Evolutionary conservation across 2,329 filamentous ascomycete genomes (phyloP).

Genomic region (Cytospora piceae): DNA sequence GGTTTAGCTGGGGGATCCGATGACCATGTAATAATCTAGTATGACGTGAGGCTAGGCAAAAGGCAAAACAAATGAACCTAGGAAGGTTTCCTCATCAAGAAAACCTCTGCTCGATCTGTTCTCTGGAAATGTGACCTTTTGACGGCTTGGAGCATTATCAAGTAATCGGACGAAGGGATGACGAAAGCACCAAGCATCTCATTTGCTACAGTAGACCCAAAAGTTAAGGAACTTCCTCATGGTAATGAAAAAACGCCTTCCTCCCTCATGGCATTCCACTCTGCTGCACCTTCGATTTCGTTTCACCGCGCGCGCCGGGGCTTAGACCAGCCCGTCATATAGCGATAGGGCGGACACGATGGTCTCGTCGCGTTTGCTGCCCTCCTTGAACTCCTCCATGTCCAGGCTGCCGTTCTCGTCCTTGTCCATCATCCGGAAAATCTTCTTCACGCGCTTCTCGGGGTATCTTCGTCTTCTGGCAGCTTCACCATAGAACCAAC

Average conservation of each 20-base stretch:
- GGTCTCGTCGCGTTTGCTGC: conserved; percentile 97
- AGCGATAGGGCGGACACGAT: conserved; percentile 96
- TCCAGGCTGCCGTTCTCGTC: conserved; percentile 97
- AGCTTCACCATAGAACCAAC: conserved; percentile 99
- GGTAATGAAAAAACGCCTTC: conserved; percentile 11
- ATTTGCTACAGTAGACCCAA: conserved; percentile 25
- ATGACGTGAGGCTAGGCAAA: conserved; percentile 20
- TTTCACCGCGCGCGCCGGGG: background rate
- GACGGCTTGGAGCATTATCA: background rate
- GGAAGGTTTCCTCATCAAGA: too few species aligned
- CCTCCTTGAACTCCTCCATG: conserved; percentile 98
- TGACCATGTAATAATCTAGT: conserved; percentile 15
- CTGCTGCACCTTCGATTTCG: background rate
- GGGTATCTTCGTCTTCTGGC: conserved; percentile 97
- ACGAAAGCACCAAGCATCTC: conserved; percentile 21
- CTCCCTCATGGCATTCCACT: conserved; percentile 4
- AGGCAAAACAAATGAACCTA: background rate
- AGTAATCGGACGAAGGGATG: background rate
- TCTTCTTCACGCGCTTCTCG: conserved; percentile 96
- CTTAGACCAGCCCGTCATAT: conserved; percentile 89
- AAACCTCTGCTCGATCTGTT: background rate
- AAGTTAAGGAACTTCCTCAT: conserved; percentile 19
- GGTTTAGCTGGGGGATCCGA: background rate
- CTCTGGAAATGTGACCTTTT: too few species aligned
- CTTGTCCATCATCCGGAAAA: conserved; percentile 99